phyloP scores from a whole-genome alignment of 805 yeast species.

The Yarrowia phangngaensis region DNA sequence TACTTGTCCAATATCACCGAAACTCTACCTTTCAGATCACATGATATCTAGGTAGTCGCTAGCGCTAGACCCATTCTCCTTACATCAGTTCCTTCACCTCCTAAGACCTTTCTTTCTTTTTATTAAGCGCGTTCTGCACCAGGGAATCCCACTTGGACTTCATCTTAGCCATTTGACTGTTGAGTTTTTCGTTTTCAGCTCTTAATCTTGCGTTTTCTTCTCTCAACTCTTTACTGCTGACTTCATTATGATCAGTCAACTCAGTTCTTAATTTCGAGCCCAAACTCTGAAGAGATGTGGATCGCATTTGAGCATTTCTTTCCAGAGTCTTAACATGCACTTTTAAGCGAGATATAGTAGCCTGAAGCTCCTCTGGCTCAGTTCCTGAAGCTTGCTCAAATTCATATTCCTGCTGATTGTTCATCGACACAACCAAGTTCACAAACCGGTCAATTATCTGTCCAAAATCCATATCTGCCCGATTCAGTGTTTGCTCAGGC shows the following conservation, averaged over 20 bases:
- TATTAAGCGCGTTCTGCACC: slow-evolving; percentile 58
- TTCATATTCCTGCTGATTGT: slow-evolving; percentile 14
- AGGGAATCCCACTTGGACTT: slow-evolving; percentile 63
- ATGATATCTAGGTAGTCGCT: too few relatives aligned
- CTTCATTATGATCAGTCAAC: slow-evolving; percentile 3
- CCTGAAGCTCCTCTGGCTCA: not conserved
- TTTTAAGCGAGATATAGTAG: not conserved
- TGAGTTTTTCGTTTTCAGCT: slow-evolving; percentile 47
- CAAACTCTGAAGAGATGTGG: slow-evolving; percentile 9
- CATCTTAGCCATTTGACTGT: slow-evolving; percentile 49
- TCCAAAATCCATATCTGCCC: slow-evolving; percentile 1
- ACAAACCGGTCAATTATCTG: slow-evolving; percentile 23
- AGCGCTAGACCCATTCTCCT: too few relatives aligned
- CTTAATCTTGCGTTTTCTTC: slow-evolving; percentile 40
- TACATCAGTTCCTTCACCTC: too few relatives aligned
- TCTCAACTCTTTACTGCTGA: not conserved
- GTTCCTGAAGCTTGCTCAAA: not conserved
- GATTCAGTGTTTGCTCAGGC: not conserved
- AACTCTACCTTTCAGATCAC: too few relatives aligned
- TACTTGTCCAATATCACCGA: not conserved
- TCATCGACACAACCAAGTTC: slow-evolving; percentile 1
- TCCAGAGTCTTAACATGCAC: slow-evolving; percentile 22
- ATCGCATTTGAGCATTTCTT: slow-evolving; percentile 21
- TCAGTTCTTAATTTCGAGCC: not conserved
- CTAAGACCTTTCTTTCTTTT: slow-evolving; percentile 7